Conservation (phyloP, 2,329 filamentous ascomycete genomes). For the Remersonia thermophila region DNA sequence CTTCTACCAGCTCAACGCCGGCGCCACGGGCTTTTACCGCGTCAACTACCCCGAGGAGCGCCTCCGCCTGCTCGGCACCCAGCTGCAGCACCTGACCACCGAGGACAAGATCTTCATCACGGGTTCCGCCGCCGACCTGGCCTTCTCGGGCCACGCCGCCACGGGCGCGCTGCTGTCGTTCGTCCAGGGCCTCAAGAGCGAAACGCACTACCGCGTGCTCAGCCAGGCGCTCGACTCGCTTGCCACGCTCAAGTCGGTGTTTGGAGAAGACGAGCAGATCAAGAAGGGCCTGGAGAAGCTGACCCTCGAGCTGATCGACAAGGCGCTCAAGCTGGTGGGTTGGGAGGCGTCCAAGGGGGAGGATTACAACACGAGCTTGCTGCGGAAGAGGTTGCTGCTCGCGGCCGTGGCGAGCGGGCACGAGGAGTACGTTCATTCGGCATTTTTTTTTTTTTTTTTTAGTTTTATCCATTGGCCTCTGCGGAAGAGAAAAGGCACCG, state of each 20-base stretch:
- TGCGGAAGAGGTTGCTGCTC: slow-evolving; percentile 69
- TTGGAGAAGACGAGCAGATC: slow-evolving; percentile 61
- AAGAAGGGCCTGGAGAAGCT: slow-evolving; percentile 66
- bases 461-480: too few species aligned
- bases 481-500: too few species aligned
- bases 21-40: slow-evolving; percentile 79
- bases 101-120: slow-evolving; percentile 90
- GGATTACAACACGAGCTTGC: slow-evolving; percentile 68
- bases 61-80: slow-evolving; percentile 65
- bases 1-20: slow-evolving; percentile 90
- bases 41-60: slow-evolving; percentile 86
- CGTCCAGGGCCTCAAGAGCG: slow-evolving; percentile 68
- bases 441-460: neutral
- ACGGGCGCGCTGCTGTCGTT: slow-evolving; percentile 75
- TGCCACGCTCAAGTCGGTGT: slow-evolving; percentile 68
- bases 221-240: slow-evolving; percentile 70
- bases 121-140: slow-evolving; percentile 79
- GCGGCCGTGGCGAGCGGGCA: slow-evolving; percentile 68
- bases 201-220: slow-evolving; percentile 83
- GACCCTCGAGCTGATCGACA: slow-evolving; percentile 60
- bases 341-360: slow-evolving; percentile 74
- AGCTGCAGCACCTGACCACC: slow-evolving; percentile 62
- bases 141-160: slow-evolving; percentile 72
- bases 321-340: slow-evolving; percentile 65
- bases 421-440: slow-evolving; percentile 43